A percentile compares a stretch with the other conserved stretches of the same genome.
Conservation (phyloP, 1,139 yeast species). For the Zygosaccharomyces sapae region DNA sequence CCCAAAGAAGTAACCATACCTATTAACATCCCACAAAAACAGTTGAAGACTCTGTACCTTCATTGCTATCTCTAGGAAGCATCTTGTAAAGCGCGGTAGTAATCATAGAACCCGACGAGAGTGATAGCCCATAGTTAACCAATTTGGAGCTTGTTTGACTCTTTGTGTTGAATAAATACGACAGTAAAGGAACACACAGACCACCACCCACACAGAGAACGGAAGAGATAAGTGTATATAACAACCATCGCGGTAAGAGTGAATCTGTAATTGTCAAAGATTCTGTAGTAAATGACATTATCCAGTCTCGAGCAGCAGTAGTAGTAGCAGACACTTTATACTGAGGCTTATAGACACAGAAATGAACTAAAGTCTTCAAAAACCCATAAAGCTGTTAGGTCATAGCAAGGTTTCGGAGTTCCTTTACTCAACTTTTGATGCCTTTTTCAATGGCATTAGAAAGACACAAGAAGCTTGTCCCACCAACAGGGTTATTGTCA, state of each 20-base stretch:
- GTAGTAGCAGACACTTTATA: too few species aligned
- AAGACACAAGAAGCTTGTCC: not conserved
- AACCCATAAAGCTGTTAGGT: too few species aligned
- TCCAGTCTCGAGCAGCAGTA: not conserved
- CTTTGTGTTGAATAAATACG: conserved; percentile 18
- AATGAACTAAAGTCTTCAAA: too few species aligned
- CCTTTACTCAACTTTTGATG: not conserved
- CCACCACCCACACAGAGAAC: conserved; percentile 33
- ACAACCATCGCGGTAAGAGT: conserved; percentile 31
- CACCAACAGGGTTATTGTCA: conserved; percentile 5
- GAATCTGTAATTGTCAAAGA: conserved; percentile 2
- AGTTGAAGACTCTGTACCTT: conserved; percentile 39
- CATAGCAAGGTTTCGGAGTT: too few species aligned
- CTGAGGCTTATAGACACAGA: too few species aligned
- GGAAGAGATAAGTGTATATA: conserved; percentile 32
- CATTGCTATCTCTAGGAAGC: conserved; percentile 55
- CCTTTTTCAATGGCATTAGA: not conserved
- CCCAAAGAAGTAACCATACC: conserved; percentile 61
- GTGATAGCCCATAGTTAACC: conserved; percentile 36
- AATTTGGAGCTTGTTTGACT: conserved; percentile 27
- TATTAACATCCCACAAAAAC: conserved; percentile 48
- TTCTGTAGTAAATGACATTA: not conserved
- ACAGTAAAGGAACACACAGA: conserved; percentile 32
- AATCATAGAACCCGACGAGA: conserved; percentile 73
- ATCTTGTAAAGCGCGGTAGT: conserved; percentile 73